Evolutionary conservation across 148 eudicot species (phyloP).

Genomic region (Heliamphora exappendiculata): DNA sequence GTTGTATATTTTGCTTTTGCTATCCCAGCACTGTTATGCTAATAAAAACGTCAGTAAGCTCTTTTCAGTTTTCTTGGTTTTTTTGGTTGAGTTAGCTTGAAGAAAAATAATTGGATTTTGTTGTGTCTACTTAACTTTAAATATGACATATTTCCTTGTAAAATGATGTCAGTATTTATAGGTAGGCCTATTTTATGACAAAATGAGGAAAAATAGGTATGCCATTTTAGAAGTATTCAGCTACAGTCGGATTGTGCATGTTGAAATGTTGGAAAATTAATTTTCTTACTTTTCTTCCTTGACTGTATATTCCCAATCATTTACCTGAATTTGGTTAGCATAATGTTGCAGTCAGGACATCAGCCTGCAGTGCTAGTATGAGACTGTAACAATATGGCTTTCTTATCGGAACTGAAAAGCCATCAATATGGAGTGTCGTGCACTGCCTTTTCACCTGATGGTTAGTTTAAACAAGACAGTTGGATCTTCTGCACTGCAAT

Average conservation of each 20-base stretch:
- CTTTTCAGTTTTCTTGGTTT: conserved; percentile 3
- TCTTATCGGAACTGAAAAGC: conserved; percentile 44
- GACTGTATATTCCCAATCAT: not conserved
- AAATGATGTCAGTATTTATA: not conserved
- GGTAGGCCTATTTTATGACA: not conserved
- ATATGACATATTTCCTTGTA: not conserved
- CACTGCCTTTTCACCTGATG: conserved; percentile 50
- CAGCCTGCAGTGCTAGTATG: conserved; percentile 51
- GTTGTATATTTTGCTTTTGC: not conserved
- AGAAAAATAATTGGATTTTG: not conserved
- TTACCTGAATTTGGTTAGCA: not conserved
- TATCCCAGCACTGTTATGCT: not conserved
- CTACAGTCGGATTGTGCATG: not conserved
- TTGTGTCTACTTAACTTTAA: not conserved
- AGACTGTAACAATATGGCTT: conserved; percentile 24
- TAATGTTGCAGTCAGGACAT: conserved; percentile 35
- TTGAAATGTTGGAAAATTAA: not conserved
- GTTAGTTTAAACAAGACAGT: conserved; percentile 32
- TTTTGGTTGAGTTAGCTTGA: not conserved
- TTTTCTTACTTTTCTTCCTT: not conserved
- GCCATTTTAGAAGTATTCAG: not conserved
- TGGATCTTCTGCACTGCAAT: conserved; percentile 4
- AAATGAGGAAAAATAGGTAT: not conserved
- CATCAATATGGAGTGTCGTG: conserved; percentile 52
- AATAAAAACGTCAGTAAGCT: not conserved